Conservation (phyloP, 805 yeast species). For the Sporopachydermia lactativora region DNA sequence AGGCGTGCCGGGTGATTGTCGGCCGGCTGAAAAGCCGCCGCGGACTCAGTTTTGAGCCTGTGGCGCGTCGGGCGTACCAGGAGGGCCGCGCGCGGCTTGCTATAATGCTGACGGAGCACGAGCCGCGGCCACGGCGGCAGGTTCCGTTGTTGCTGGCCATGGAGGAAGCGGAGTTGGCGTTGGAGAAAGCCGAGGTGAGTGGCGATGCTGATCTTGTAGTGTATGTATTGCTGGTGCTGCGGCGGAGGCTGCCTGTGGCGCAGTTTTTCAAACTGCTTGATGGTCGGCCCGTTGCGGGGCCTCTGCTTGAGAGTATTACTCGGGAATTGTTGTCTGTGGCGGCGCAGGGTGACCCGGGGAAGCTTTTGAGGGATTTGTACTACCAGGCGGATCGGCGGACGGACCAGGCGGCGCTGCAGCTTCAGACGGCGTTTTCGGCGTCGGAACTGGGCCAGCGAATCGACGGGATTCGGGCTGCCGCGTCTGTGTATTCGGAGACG, state of each 20-base stretch:
- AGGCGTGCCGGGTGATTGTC: slow-evolving; percentile 35
- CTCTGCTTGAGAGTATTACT: slow-evolving; percentile 20
- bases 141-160: slow-evolving; percentile 51
- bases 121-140: slow-evolving; percentile 45
- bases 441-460: slow-evolving; percentile 10
- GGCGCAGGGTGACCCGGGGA: slow-evolving; percentile 18
- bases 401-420: slow-evolving; percentile 30
- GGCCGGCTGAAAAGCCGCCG: slow-evolving; percentile 27
- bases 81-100: slow-evolving; percentile 73
- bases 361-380: slow-evolving; percentile 36
- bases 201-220: slow-evolving; percentile 46
- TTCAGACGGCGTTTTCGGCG: slow-evolving; percentile 16
- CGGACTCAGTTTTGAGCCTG: slow-evolving; percentile 40
- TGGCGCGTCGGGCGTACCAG: slow-evolving; percentile 53
- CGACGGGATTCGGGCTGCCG: slow-evolving; percentile 16
- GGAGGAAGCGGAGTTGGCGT: slow-evolving; percentile 59
- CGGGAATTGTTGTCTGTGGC: slow-evolving; percentile 13
- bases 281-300: slow-evolving; percentile 26
- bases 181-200: slow-evolving; percentile 49
- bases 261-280: slow-evolving; percentile 58
- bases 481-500: slow-evolving; percentile 21
- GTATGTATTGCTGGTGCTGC: slow-evolving; percentile 40
- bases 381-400: slow-evolving; percentile 48
- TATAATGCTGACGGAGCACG: slow-evolving; percentile 50
- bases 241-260: slow-evolving; percentile 40